Conservation (phyloP, 108 stramenopile genomes). For the Chaetoceros tenuissimus region DNA sequence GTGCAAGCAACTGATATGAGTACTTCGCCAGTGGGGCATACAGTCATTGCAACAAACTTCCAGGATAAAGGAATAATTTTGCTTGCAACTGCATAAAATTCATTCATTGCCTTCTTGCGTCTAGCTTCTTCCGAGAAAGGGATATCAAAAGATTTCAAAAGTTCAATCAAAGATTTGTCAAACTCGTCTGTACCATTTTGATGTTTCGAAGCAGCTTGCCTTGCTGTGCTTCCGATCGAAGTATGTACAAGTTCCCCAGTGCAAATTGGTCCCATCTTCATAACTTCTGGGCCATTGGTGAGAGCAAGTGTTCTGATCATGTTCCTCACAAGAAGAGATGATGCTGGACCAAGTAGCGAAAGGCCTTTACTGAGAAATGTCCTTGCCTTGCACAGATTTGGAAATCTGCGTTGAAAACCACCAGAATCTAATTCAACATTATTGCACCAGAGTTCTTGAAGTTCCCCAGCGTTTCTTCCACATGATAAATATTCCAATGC, state of each 20-base stretch:
- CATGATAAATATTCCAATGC: neutral
- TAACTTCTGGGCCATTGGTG: neutral
- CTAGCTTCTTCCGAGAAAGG: conserved; percentile 1
- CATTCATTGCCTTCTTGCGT: conserved; percentile 6
- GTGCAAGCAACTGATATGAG: conserved; percentile 25
- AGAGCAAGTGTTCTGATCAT: neutral
- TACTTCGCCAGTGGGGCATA: conserved; percentile 63
- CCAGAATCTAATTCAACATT: neutral
- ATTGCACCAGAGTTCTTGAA: neutral
- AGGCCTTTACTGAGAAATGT: neutral
- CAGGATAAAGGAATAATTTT: conserved; percentile 32
- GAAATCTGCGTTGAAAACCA: no score
- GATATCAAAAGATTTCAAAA: conserved; percentile 33
- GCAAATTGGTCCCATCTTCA: neutral
- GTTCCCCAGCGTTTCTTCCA: neutral
- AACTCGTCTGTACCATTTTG: no score
- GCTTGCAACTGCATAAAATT: conserved; percentile 5
- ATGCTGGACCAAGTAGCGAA: neutral
- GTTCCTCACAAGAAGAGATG: neutral
- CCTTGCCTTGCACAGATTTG: neutral
- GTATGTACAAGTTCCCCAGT: neutral
- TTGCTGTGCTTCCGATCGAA: neutral
- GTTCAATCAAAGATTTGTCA: no score
- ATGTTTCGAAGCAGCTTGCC: neutral
- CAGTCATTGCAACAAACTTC: conserved; percentile 35